Conservation (phyloP, 352 stramenopile species). For the Phytopythium sindhum region DNA sequence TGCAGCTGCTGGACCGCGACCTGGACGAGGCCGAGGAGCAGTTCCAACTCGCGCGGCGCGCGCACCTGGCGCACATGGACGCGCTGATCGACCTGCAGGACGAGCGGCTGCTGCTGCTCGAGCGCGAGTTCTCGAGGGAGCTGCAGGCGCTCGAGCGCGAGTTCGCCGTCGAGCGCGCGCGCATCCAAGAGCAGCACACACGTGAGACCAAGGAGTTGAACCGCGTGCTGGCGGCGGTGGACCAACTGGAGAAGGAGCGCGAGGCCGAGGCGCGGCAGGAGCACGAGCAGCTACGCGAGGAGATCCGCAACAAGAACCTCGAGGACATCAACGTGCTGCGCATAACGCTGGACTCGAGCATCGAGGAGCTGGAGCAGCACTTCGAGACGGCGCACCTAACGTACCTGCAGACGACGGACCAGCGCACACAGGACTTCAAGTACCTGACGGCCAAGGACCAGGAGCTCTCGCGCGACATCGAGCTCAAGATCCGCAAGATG, state of each 20-base stretch:
- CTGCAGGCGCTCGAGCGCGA: slow-evolving; percentile 80
- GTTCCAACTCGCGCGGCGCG: slow-evolving; percentile 88
- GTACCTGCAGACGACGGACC: slow-evolving; percentile 93
- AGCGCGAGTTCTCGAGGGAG: slow-evolving; percentile 91
- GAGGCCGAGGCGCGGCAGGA: slow-evolving; percentile 72
- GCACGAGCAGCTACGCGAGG: slow-evolving; percentile 89
- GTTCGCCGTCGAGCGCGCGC: slow-evolving; percentile 82
- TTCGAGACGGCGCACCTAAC: slow-evolving; percentile 92
- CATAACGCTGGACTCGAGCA: slow-evolving; percentile 91
- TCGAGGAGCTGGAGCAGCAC: slow-evolving; percentile 93
- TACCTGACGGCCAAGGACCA: slow-evolving; percentile 92
- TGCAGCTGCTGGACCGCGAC: slow-evolving; percentile 94
- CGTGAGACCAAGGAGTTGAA: slow-evolving; percentile 75
- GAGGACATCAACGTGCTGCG: slow-evolving; percentile 94
- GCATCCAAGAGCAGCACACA: slow-evolving; percentile 66
- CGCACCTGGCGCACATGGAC: slow-evolving; percentile 90
- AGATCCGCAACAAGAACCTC: slow-evolving; percentile 94
- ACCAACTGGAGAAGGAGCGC: slow-evolving; percentile 80
- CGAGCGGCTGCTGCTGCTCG: slow-evolving; percentile 78
- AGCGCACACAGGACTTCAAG: slow-evolving; percentile 93
- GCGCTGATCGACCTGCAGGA: slow-evolving; percentile 91
- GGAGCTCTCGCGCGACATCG: slow-evolving; percentile 90
- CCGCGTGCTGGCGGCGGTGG: slow-evolving; percentile 85
- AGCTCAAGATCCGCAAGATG: slow-evolving; percentile 93
- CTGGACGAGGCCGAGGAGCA: slow-evolving; percentile 94